Evolutionary conservation across 331 rosid species (phyloP), one percentile per base, ranked within the genome.

Genomic region (Malus hybrid): DNA sequence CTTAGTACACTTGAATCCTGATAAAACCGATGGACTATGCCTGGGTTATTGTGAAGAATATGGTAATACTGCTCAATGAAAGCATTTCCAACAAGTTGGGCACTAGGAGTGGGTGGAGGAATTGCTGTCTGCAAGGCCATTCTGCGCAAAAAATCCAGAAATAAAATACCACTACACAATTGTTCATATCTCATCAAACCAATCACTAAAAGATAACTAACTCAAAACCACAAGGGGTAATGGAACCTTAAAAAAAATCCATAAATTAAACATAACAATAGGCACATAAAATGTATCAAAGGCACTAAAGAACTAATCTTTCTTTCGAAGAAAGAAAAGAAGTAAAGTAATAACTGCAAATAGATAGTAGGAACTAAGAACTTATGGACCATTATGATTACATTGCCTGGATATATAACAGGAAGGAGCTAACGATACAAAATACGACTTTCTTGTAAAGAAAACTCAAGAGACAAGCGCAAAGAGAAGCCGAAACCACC

Each of bases 21-120:
- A 85, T 95, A 95, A 84, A 95, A 95, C 61, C 88, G 82, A 69
- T 95, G 93, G 85, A 95, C 99, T 84, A 82, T 72, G 59, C 86
- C 83, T 0, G 99, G 99, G 72, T 97, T 89, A 82, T 90, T 90
- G 72, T 92, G 97, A 80, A 92, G 93, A 81, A 95, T 89, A 60
- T 89, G 97, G 80, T 95, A 95, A 80, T 95, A 95, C 73, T 92
- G 97, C 82, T 87, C 91, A 86, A 95, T 96, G 87, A 95, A 95
- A 57, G 96, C 97, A 88, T 92, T 90, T 66, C 96, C 99, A 71
- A 94, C 97, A 72, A 92, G 89, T 90, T 94, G 86, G 18, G 93
- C 84, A 75, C 75, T 76, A 52, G 86, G 90, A 34, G 79, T 24
- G 54, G 78, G 56, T 57, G 84, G 81, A 74, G 79, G 75, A 46